A percentile compares a stretch with the other conserved stretches of the same genome.
phyloP scores from a whole-genome alignment of 2,329 filamentous ascomycete species.

The Chrysoporthe cubensis region DNA sequence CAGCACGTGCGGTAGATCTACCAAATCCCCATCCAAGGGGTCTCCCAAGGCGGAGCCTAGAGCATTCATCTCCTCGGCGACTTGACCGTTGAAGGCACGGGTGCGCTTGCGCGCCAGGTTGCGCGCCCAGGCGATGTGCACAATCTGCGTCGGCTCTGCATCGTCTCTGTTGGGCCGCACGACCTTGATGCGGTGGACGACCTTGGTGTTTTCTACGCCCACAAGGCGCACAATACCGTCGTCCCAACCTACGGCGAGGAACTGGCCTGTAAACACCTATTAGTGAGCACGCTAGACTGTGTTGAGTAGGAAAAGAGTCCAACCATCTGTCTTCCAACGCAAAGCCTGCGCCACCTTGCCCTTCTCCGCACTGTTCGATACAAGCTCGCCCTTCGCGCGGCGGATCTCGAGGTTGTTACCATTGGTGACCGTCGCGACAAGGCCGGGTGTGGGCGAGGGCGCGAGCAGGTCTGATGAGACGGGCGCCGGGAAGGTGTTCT shows the following conservation, averaged over 20 bases:
- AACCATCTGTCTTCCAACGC: slow-evolving; percentile 72
- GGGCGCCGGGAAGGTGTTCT: slow-evolving; percentile 60
- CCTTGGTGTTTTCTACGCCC: slow-evolving; percentile 79
- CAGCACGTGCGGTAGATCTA: slow-evolving; percentile 72
- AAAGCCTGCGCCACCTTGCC: slow-evolving; percentile 52
- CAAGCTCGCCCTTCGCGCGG: slow-evolving; percentile 73
- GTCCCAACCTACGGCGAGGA: slow-evolving; percentile 82
- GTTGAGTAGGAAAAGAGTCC: slow-evolving; percentile 11
- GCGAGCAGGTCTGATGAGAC: slow-evolving; percentile 64
- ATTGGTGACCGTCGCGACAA: slow-evolving; percentile 73
- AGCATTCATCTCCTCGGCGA: slow-evolving; percentile 32
- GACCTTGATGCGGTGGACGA: slow-evolving; percentile 71
- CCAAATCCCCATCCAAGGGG: slow-evolving; percentile 33
- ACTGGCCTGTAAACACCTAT: slow-evolving; percentile 58
- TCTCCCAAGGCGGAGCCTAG: slow-evolving; percentile 1
- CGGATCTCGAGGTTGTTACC: slow-evolving; percentile 75
- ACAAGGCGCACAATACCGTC: slow-evolving; percentile 79
- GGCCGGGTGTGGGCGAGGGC: slow-evolving; percentile 84
- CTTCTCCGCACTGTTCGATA: slow-evolving; percentile 52
- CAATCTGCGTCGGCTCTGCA: slow-evolving; percentile 47
- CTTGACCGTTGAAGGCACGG: slow-evolving; percentile 23
- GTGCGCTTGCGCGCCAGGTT: slow-evolving; percentile 44
- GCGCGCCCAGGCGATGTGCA: slow-evolving; percentile 58
- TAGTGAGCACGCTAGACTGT: slow-evolving; percentile 31
- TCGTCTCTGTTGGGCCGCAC: slow-evolving; percentile 39